Percentiles rank a stretch among this genome's conserved stretches.
Evolutionary conservation across 441 rosid species (phyloP).

Genomic region (Flueggea neowawraea): DNA sequence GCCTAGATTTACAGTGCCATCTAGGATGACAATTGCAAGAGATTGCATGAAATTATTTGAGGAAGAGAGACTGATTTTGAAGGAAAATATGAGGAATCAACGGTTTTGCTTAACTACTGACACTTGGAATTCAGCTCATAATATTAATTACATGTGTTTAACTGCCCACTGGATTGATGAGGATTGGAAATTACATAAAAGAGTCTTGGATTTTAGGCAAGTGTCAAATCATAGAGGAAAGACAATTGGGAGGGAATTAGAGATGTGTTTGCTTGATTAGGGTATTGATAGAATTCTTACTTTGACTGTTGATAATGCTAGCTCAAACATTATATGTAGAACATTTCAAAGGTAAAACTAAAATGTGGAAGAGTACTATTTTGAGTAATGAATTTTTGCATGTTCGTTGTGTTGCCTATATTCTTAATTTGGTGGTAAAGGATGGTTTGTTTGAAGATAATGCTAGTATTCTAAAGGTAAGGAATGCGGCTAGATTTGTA

Average conservation of each 20-base stretch:
- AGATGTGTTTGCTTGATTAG: not conserved
- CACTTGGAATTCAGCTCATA: not conserved
- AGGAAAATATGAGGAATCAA: not conserved
- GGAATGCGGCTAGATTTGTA: not conserved
- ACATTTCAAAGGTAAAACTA: not conserved
- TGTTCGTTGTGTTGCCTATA: not conserved
- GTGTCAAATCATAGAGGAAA: constrained; percentile 2
- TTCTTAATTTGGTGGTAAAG: not conserved
- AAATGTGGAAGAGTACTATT: not conserved
- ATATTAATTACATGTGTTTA: constrained; percentile 4
- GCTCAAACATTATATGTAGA: not conserved
- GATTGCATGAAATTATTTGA: not conserved
- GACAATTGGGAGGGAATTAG: not conserved
- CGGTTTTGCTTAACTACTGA: not conserved
- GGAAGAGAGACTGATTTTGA: not conserved
- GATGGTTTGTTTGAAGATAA: not conserved
- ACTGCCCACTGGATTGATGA: constrained; percentile 5
- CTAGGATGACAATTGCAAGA: not conserved
- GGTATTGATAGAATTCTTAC: not conserved
- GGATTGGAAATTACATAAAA: constrained; percentile 4
- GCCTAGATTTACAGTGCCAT: not conserved
- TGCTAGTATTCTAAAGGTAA: not conserved
- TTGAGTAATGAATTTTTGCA: not conserved
- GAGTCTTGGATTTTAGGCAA: not conserved
- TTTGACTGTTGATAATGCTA: not conserved